Evolutionary conservation across 2,329 filamentous ascomycete genomes (phyloP).

Genomic region (Fusarium sp.): DNA sequence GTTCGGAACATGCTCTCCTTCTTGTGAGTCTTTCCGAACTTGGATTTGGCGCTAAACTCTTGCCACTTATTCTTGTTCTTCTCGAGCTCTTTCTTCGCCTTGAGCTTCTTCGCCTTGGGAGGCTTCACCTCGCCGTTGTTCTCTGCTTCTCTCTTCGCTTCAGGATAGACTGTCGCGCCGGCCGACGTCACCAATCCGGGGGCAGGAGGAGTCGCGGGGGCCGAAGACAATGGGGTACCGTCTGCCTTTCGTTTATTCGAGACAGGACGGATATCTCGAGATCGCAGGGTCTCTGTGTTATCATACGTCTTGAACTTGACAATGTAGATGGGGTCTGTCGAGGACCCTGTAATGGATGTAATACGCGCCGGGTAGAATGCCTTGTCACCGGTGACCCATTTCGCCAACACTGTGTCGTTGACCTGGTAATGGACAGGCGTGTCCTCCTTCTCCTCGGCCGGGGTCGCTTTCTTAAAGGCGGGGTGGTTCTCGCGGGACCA

Average conservation of each 20-base stretch:
- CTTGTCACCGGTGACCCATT: slow-evolving; percentile 91
- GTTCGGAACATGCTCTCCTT: slow-evolving; percentile 99
- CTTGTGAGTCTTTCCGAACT: slow-evolving; percentile 74
- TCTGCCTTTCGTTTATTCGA: slow-evolving; percentile 90
- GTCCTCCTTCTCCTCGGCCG: slow-evolving; percentile 63
- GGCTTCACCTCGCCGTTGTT: slow-evolving; percentile 77
- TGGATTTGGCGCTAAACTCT: slow-evolving; percentile 85
- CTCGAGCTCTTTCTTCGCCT: slow-evolving; percentile 91
- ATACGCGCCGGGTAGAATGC: slow-evolving; percentile 93
- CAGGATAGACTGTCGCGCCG: slow-evolving; percentile 68
- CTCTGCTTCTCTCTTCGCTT: slow-evolving; percentile 71
- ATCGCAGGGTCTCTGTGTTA: slow-evolving; percentile 82
- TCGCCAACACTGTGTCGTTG: slow-evolving; percentile 90
- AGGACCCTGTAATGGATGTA: slow-evolving; percentile 91
- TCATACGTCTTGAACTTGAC: slow-evolving; percentile 96
- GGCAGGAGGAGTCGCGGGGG: slow-evolving; percentile 52
- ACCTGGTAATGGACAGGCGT: slow-evolving; percentile 76
- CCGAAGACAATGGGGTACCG: slow-evolving; percentile 66
- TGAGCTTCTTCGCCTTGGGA: slow-evolving; percentile 87
- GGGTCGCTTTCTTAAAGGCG: slow-evolving; percentile 70
- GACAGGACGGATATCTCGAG: slow-evolving; percentile 86
- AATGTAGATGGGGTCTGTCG: slow-evolving; percentile 90
- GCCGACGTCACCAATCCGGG: slow-evolving; percentile 64
- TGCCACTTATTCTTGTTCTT: slow-evolving; percentile 95
- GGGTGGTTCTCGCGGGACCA: slow-evolving; percentile 86